Evolutionary conservation across 163 green algal genomes (phyloP).

Genomic region (Prototheca wickerhamii): DNA sequence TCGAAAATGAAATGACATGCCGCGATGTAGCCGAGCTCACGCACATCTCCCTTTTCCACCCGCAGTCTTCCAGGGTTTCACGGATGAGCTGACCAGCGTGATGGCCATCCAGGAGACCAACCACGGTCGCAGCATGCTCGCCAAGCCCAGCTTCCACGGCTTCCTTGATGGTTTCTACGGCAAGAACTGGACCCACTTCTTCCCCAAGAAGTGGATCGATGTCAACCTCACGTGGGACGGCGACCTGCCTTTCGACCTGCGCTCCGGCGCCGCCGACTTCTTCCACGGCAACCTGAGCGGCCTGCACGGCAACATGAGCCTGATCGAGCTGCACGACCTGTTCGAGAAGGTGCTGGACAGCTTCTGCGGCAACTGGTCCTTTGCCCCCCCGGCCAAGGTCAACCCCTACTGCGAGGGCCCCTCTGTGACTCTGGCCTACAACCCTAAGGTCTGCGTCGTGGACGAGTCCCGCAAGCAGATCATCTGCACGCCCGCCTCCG

Average conservation of each 20-base stretch:
- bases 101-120: background rate
- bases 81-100: background rate
- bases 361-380: background rate
- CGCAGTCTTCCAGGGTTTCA: background rate
- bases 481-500: conserved; percentile 27
- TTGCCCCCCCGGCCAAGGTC: conserved; percentile 7
- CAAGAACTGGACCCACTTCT: background rate
- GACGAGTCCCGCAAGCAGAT: conserved; percentile 20
- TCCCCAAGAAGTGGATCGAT: background rate
- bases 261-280: background rate
- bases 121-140: background rate
- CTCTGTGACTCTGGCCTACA: conserved; percentile 9
- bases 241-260: background rate
- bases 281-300: background rate
- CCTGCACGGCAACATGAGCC: background rate
- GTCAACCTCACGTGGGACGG: background rate
- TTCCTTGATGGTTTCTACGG: background rate
- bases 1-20: background rate
- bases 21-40: background rate
- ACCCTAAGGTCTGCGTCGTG: conserved; percentile 25
- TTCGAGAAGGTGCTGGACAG: background rate
- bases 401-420: conserved; percentile 23
- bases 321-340: background rate
- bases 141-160: background rate
- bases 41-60: background rate